These are phyloP conservation scores for Pseudozyma tsukubaensis DNA, from an alignment of 1,284 basidiomycete species.

Conservation along the genomic window DNA sequence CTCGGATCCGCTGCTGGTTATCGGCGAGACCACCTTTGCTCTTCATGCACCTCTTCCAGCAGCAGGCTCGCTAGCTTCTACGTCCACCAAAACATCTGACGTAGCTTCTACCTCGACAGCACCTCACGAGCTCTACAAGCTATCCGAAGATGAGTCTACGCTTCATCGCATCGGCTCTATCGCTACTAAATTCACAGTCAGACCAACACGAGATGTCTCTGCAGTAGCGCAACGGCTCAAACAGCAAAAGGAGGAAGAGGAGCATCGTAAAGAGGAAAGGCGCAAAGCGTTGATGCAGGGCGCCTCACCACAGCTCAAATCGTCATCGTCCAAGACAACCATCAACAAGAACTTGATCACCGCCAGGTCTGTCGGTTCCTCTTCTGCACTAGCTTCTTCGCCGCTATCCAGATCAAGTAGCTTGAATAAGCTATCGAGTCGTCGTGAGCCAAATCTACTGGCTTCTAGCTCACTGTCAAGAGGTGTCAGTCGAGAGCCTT, in stretches of 20 bases:
- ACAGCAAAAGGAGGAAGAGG: constrained; percentile 47
- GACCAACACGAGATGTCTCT: constrained; percentile 38
- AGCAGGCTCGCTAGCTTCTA: background rate
- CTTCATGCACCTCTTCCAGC: constrained; percentile 33
- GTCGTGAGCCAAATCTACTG: constrained; percentile 13
- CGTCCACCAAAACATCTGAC: background rate
- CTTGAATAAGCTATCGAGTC: constrained; percentile 32
- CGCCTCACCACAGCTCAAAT: constrained; percentile 18
- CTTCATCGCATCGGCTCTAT: constrained; percentile 33
- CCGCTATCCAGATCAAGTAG: constrained; percentile 38
- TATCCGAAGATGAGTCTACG: constrained; percentile 39
- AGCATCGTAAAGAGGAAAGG: constrained; percentile 44
- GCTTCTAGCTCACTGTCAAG: constrained; percentile 9
- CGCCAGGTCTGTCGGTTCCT: constrained; percentile 5
- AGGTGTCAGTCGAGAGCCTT: constrained; percentile 25
- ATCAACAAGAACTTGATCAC: constrained; percentile 25
- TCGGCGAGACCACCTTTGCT: constrained; percentile 22
- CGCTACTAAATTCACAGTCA: constrained; percentile 38
- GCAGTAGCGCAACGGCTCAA: constrained; percentile 45
- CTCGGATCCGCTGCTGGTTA: constrained; percentile 22
- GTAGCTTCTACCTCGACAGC: constrained; percentile 24
- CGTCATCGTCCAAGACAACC: constrained; percentile 20
- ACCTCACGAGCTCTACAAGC: constrained; percentile 39
- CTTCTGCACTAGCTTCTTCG: constrained; percentile 10
- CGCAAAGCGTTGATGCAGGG: constrained; percentile 40